Evolutionary conservation across 352 stramenopile species (phyloP).

Genomic region (Globisporangium barbulae): DNA sequence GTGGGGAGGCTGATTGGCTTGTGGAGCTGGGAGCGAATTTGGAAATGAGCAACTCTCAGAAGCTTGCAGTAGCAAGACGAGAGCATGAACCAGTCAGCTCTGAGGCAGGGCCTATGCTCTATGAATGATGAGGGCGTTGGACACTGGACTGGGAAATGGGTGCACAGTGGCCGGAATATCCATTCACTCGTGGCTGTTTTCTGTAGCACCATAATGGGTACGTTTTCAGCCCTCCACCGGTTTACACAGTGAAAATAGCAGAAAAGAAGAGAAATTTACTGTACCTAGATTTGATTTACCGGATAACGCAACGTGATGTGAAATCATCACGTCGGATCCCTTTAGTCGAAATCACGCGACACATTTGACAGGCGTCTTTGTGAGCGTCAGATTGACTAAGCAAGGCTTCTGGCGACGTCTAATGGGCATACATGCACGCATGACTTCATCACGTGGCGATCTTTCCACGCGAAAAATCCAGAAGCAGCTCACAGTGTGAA

Average conservation of each 20-base stretch:
- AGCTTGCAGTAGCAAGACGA: background rate
- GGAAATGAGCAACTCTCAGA: background rate
- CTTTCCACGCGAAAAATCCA: background rate
- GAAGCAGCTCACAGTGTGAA: too few relatives aligned
- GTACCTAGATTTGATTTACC: too few relatives aligned
- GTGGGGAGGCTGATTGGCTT: background rate
- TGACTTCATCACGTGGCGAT: too few relatives aligned
- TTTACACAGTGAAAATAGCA: background rate
- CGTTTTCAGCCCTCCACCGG: background rate
- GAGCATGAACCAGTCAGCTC: too few relatives aligned
- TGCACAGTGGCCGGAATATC: background rate
- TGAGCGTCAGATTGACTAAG: too few relatives aligned
- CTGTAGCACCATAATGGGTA: background rate
- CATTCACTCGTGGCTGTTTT: background rate
- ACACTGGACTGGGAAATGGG: background rate
- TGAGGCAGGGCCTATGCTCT: background rate
- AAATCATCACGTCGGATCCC: too few relatives aligned
- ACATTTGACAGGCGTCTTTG: too few relatives aligned
- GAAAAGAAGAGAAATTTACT: background rate
- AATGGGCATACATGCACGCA: too few relatives aligned
- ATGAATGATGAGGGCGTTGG: background rate
- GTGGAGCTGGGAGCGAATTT: too few relatives aligned
- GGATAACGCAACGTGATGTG: background rate
- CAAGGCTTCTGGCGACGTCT: too few relatives aligned
- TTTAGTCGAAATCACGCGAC: too few relatives aligned